Evolutionary conservation across 768 basidiomycete species (phyloP), one percentile per base, ranked within the genome.

Genomic region (Russula dissimulans): DNA sequence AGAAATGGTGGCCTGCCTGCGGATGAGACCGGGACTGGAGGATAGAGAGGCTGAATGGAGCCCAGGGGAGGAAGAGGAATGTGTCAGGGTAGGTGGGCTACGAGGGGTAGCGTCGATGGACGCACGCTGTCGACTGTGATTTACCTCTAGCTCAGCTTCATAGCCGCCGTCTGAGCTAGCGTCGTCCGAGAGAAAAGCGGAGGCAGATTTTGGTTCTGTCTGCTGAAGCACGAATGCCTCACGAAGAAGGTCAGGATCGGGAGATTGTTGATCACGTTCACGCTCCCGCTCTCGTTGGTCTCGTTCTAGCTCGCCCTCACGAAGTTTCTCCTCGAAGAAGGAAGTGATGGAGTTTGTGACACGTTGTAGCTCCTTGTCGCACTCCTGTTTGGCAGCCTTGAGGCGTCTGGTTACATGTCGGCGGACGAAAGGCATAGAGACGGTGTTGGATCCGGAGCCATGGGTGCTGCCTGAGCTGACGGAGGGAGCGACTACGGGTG

Each of bases 351-450:
- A 91, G 74, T 91, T 87, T 61, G 95, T 92, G 70, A 97, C 89
- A 70, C 92, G 87, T 69, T 87, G 86, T 9, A 99, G 83, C 73
- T 97, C 93, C 78, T 89, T 90, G 82, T 99, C 93, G 78, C 95
- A 99, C 65, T 91, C 90, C 53, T 89, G 84, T 78, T 99, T 98
- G 59, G 95, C 94, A 4, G 87, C 88, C 76, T 86, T 89, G 73
- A 98, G 84, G 59, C 97, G 86, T 64, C 92, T 84, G 42, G 89
- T 91, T 68, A 98, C 91, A 76, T 97, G 95, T 57, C 92, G 84
- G 62, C 90, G 80, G 64, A 97, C 90, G 71, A 92, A 91, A 61
- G 90, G 89, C 90, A 92, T 92, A 56, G 90, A 90, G 55, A 92
- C 87, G 56, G 87, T 88, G 71, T 87, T 88, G 31, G 86, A 79